Evolutionary conservation across 2,329 filamentous ascomycete species (phyloP).

Genomic region (Hypomyces perniciosus): DNA sequence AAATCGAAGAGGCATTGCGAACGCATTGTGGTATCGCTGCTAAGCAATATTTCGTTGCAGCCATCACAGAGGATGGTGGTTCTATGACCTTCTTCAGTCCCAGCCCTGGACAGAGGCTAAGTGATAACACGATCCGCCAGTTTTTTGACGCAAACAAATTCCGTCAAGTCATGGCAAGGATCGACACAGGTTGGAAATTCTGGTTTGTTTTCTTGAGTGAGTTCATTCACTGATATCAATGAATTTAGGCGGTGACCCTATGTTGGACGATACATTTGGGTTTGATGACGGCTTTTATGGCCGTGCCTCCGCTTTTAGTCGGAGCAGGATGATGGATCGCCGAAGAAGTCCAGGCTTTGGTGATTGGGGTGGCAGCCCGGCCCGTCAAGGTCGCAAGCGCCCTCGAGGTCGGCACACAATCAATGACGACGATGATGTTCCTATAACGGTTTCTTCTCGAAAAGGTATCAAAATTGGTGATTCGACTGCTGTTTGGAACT

Average conservation of each 20-base stretch:
- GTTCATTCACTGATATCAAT: neutral
- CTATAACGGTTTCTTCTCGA: conserved; percentile 34
- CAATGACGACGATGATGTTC: conserved; percentile 36
- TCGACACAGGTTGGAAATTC: conserved; percentile 32
- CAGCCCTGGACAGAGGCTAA: conserved; percentile 34
- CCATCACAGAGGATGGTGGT: conserved; percentile 42
- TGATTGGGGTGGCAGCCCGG: conserved; percentile 26
- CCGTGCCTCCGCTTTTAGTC: conserved; percentile 20
- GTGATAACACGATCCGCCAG: conserved; percentile 33
- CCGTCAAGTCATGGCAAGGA: conserved; percentile 31
- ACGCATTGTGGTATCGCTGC: conserved; percentile 48
- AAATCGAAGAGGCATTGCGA: conserved; percentile 46
- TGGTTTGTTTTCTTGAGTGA: no score
- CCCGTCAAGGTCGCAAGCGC: conserved; percentile 25
- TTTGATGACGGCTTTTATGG: conserved; percentile 22
- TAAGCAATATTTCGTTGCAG: conserved; percentile 47
- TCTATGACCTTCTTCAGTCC: conserved; percentile 42
- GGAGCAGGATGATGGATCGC: conserved; percentile 24
- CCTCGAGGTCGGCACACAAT: conserved; percentile 30
- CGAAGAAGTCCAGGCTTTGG: conserved; percentile 27
- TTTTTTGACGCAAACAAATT: conserved; percentile 45
- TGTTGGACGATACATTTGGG: conserved; percentile 27
- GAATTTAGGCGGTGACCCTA: conserved; percentile 25
- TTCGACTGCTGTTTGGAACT: conserved; percentile 47
- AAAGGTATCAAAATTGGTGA: conserved; percentile 49